Evolutionary conservation across 148 eudicot genomes (phyloP).

Genomic region (Chenopodium quinoa): DNA sequence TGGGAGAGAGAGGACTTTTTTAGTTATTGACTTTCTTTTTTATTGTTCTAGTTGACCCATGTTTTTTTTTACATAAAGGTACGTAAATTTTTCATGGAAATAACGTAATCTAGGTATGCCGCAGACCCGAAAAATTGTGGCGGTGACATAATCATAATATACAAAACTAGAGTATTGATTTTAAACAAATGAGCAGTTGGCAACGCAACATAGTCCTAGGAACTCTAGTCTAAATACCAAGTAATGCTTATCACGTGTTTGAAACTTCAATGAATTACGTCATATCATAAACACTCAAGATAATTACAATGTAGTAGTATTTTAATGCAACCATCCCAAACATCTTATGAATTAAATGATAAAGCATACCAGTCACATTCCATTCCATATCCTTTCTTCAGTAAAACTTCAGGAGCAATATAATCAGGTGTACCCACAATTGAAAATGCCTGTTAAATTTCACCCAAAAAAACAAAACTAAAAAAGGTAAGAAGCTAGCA

Average conservation of each 20-base stretch:
- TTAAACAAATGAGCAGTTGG: not conserved
- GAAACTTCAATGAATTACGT: not conserved
- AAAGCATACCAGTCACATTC: conserved; percentile 95
- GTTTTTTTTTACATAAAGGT: not conserved
- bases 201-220: not conserved
- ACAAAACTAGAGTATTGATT: not conserved
- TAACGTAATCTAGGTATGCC: not conserved
- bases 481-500: conserved; percentile 23
- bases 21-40: no score
- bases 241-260: not conserved
- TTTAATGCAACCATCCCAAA: not conserved
- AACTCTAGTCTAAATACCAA: not conserved
- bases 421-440: no score
- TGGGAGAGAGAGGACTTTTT: not conserved
- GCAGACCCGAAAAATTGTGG: not conserved
- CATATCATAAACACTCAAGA: not conserved
- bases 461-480: no score
- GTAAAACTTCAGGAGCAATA: no score
- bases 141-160: not conserved
- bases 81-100: no score
- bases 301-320: not conserved
- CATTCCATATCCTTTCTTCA: no score
- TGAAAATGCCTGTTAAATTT: no score
- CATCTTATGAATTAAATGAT: not conserved
- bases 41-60: not conserved